Conservation (phyloP, 352 stramenopile species). For the Saprolegnia parasitica region DNA sequence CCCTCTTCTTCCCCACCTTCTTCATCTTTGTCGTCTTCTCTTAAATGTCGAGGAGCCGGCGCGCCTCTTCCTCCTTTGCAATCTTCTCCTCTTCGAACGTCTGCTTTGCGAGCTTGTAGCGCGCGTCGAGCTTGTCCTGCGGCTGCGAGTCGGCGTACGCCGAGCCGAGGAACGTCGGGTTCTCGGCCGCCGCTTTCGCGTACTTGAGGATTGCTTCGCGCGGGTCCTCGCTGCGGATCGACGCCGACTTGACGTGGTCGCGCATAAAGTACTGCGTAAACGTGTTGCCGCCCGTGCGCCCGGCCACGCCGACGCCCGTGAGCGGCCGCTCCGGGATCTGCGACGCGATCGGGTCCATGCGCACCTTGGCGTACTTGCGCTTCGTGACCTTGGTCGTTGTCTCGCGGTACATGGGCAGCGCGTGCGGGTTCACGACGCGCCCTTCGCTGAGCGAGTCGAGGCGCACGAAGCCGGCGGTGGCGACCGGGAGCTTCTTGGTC, state of each 20-base stretch:
- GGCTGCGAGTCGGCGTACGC: slow-evolving; percentile 54
- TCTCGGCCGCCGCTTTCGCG: slow-evolving; percentile 61
- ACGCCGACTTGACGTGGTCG: slow-evolving; percentile 71
- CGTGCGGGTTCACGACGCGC: slow-evolving; percentile 68
- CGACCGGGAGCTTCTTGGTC: slow-evolving; percentile 68
- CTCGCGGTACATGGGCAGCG: slow-evolving; percentile 78
- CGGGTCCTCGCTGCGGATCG: slow-evolving; percentile 80
- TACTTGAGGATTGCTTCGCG: slow-evolving; percentile 84
- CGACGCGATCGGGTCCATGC: slow-evolving; percentile 62
- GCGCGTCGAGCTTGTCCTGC: slow-evolving; percentile 54
- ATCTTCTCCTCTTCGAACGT: slow-evolving; percentile 79
- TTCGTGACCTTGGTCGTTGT: slow-evolving; percentile 45
- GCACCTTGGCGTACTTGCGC: slow-evolving; percentile 66
- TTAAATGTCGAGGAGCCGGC: slow-evolving; percentile 64
- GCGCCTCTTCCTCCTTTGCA: slow-evolving; percentile 70
- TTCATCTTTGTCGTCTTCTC: not conserved
- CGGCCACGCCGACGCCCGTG: slow-evolving; percentile 67
- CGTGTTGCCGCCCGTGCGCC: slow-evolving; percentile 71
- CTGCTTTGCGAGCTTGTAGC: slow-evolving; percentile 65
- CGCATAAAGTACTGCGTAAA: slow-evolving; percentile 88
- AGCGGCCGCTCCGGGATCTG: slow-evolving; percentile 72
- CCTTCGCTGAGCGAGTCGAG: slow-evolving; percentile 54
- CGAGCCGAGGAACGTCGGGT: slow-evolving; percentile 60
- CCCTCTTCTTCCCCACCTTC: not conserved
- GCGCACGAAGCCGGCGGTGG: slow-evolving; percentile 48